These are phyloP conservation scores for Harrya chromipes DNA, from an alignment of 768 basidiomycete genomes.

Conservation along the genomic window DNA sequence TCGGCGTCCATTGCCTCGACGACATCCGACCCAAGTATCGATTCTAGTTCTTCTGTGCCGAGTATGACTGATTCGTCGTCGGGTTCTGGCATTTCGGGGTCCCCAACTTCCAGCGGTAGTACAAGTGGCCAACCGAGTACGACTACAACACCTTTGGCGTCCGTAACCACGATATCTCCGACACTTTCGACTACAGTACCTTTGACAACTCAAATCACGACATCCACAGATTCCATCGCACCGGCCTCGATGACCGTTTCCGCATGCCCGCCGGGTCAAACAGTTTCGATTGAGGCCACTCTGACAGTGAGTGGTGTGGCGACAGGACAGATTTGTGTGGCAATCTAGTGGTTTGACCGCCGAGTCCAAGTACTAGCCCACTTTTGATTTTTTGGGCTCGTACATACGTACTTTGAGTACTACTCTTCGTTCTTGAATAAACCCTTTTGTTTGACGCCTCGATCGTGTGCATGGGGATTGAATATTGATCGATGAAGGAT, in stretches of 20 bases:
- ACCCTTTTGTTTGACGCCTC: background rate
- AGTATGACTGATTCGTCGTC: background rate
- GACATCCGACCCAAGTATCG: background rate
- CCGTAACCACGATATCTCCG: background rate
- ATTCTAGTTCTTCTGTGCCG: background rate
- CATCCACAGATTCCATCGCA: background rate
- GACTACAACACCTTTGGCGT: background rate
- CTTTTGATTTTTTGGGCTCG: constrained; percentile 7
- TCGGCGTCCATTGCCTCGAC: background rate
- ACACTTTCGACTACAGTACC: background rate
- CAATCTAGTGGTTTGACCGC: background rate
- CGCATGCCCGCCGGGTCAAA: constrained; percentile 19
- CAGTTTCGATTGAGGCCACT: background rate
- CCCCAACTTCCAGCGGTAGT: background rate
- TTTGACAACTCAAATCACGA: background rate
- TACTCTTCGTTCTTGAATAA: constrained; percentile 6
- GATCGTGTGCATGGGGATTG: no score
- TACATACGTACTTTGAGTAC: constrained; percentile 9
- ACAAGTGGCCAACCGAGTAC: background rate
- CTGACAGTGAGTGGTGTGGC: background rate
- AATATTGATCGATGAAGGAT: no score
- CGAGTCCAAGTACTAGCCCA: background rate
- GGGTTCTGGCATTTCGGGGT: background rate
- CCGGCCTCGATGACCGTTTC: background rate
- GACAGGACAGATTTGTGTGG: constrained; percentile 12